phyloP scores from a whole-genome alignment of 2,329 filamentous ascomycete species.

The Macrophomina pseudophaseolina region DNA sequence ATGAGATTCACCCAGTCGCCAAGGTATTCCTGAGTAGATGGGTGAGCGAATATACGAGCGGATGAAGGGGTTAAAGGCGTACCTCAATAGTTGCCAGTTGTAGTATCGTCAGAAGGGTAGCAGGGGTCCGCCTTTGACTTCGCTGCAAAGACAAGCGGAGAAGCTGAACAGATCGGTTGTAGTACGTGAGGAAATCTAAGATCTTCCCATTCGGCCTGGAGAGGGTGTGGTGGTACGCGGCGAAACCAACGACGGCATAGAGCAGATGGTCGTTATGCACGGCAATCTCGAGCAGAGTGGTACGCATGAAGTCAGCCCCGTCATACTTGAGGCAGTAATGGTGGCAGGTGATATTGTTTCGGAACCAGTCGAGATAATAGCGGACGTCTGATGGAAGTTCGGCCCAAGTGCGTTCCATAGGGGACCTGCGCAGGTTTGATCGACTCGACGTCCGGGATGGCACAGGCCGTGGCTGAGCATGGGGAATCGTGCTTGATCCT shows the following conservation, averaged over 20 bases:
- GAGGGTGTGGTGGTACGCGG: constrained; percentile 83
- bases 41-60: constrained; percentile 26
- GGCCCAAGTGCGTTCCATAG: constrained; percentile 28
- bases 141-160: constrained; percentile 74
- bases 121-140: constrained; percentile 71
- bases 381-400: constrained; percentile 72
- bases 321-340: constrained; percentile 83
- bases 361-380: constrained; percentile 79
- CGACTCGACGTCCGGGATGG: constrained; percentile 42
- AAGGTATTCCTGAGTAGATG: constrained; percentile 74
- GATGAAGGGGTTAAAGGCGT: constrained; percentile 35
- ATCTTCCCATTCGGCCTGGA: constrained; percentile 73
- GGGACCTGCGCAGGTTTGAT: constrained; percentile 33
- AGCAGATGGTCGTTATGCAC: constrained; percentile 79
- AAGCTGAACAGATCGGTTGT: constrained; percentile 83
- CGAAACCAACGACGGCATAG: constrained; percentile 85
- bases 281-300: constrained; percentile 73
- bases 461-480: constrained; percentile 35
- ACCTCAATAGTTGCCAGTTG: constrained; percentile 95
- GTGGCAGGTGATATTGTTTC: constrained; percentile 75
- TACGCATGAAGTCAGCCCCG: constrained; percentile 73
- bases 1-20: constrained; percentile 95
- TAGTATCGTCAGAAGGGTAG: constrained; percentile 83
- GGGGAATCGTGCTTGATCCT: constrained; percentile 44
- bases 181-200: constrained; percentile 83